Base-by-base conservation (phyloP, 148 eudicot species). In the Rheum nobile region DNA sequence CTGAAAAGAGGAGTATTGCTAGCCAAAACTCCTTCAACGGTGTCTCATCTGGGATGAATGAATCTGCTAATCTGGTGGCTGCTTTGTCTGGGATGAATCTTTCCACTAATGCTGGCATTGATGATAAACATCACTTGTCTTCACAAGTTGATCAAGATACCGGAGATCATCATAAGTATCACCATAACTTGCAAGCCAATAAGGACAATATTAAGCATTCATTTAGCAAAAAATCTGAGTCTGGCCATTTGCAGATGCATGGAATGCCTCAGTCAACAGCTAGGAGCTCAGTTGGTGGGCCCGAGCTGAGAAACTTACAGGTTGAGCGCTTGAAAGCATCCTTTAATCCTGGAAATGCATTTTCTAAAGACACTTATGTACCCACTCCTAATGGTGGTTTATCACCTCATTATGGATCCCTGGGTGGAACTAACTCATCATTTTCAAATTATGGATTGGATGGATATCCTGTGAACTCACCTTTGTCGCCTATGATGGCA, bases 41-140 rank as follows among this genome's bases (percentile, higher is more conserved):
- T 75, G 72, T 79, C 37, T 72, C 92, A 14, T 80, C 88, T 47
- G 85, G 85, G 67, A 72, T 77, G 59, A 82, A 75, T 6, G 90
- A 86, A 35, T 74, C 91, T 67, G 77, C 83, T 44, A 92, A 95
- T 82, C 80, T 95, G 38, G 87, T 80, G 9, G 74, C 88, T 80
- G 89, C 96, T 76, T 84, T 95, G 54, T 90, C 98, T 75, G 89
- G 88, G 71, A 80, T 95, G 87, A 91, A 83, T 47, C 87, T 95
- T 54, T 81, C 91, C 12, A 13, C 79, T 47, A 87, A 92, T 75
- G 88, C 86, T 75, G 78, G 71, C 22, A 63, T 75, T 48, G 87
- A 77, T 71, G 88, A 81, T 72, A 85, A 80, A 57, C 80, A 71
- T 59, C 84, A 77, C 74, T 77, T 84, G 74, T 44, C 84, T 8